Evolutionary conservation across 257 asterid species (phyloP).

Genomic region (Capsicum pubescens): DNA sequence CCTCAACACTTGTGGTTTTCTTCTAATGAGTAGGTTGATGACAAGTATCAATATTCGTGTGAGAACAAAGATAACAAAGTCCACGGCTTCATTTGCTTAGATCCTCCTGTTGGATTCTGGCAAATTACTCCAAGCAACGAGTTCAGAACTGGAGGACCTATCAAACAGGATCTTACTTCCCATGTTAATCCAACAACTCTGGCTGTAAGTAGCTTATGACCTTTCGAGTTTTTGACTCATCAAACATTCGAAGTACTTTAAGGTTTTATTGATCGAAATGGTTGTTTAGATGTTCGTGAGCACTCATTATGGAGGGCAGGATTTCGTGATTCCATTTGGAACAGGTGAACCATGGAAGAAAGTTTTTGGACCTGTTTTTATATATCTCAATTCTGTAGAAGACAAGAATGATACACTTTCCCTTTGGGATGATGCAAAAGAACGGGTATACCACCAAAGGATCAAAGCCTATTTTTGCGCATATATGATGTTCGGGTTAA

Average conservation of each 20-base stretch:
- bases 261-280: background rate
- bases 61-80: conserved; percentile 82
- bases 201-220: conserved; percentile 51
- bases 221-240: background rate
- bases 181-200: conserved; percentile 88
- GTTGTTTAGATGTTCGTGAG: conserved; percentile 56
- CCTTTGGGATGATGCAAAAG: conserved; percentile 61
- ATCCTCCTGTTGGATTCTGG: conserved; percentile 86
- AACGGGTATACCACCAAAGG: conserved; percentile 42
- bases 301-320: conserved; percentile 61
- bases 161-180: conserved; percentile 89
- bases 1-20: background rate
- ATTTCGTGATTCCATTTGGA: conserved; percentile 49
- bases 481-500: background rate
- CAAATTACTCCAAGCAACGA: conserved; percentile 85
- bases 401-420: conserved; percentile 38
- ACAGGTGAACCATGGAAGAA: conserved; percentile 58
- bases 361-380: conserved; percentile 65
- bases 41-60: conserved; percentile 79
- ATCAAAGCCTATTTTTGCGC: background rate
- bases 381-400: conserved; percentile 46
- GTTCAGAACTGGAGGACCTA: conserved; percentile 86
- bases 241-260: background rate
- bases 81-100: conserved; percentile 76
- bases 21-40: conserved; percentile 65